Percentiles rank a stretch among this genome's conserved stretches.
These are phyloP conservation scores for Saccharomycopsis oosterbeekiorum DNA, from an alignment of 805 yeast species.

Conservation along the genomic window DNA sequence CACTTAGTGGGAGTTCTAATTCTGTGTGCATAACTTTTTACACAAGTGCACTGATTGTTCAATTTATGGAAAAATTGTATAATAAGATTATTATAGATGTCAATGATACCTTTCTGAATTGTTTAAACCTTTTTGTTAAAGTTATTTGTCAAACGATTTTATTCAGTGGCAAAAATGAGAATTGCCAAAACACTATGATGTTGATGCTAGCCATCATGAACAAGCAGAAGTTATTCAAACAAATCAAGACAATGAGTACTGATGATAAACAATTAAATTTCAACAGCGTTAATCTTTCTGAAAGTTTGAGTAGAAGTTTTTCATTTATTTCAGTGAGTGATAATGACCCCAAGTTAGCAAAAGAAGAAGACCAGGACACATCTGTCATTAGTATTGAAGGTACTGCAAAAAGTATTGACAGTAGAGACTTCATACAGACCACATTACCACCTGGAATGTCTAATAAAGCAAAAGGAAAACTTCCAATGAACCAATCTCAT, in stretches of 20 bases:
- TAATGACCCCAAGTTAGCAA: background rate
- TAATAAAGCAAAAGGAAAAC: conserved; percentile 41
- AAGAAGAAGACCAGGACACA: background rate
- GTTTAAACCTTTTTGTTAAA: background rate
- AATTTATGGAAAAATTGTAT: background rate
- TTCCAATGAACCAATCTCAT: conserved; percentile 40
- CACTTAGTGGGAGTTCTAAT: background rate
- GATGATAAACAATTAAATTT: background rate
- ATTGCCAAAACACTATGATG: background rate
- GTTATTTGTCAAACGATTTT: background rate
- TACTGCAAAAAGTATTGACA: conserved; percentile 19
- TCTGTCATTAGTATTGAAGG: background rate
- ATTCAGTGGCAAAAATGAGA: background rate
- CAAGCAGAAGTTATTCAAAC: background rate
- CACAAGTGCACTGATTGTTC: background rate
- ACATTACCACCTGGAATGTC: conserved; percentile 55
- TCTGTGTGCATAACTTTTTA: background rate
- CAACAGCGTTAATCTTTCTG: background rate
- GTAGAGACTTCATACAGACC: conserved; percentile 37
- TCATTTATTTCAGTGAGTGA: background rate
- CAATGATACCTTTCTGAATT: background rate
- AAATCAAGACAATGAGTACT: background rate
- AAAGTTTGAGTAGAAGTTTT: background rate
- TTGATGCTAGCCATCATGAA: background rate
- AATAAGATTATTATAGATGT: background rate